Conservation (phyloP, 176 grass and related monocot genomes). For the Aegilops tauschii region DNA sequence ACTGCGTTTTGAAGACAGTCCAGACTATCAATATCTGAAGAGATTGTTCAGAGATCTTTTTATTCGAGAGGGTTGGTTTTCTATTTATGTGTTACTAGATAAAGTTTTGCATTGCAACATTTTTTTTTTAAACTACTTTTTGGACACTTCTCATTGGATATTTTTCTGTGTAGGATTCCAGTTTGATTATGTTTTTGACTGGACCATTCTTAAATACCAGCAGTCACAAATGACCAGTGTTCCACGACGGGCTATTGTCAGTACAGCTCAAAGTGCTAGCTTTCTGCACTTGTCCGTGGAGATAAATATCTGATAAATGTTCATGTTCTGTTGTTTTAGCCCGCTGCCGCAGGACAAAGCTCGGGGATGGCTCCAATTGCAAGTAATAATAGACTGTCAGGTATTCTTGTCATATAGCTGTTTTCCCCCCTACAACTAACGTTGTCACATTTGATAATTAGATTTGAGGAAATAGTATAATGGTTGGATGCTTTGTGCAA, state of each 20-base stretch:
- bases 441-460: background rate
- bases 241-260: slow-evolving; percentile 68
- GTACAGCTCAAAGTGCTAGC: slow-evolving; percentile 22
- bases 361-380: slow-evolving; percentile 61
- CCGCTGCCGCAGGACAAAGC: slow-evolving; percentile 56
- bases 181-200: slow-evolving; percentile 85
- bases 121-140: background rate
- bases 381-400: slow-evolving; percentile 54
- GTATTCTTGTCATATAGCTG: slow-evolving; percentile 25
- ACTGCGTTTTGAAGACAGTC: slow-evolving; percentile 88
- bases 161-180: slow-evolving; percentile 58
- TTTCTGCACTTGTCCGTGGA: background rate
- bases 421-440: background rate
- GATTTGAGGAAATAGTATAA: background rate
- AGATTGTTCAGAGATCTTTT: slow-evolving; percentile 81
- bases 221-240: slow-evolving; percentile 79
- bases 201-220: slow-evolving; percentile 79
- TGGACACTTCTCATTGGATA: slow-evolving; percentile 3
- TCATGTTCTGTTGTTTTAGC: slow-evolving; percentile 25
- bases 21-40: slow-evolving; percentile 83
- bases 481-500: background rate
- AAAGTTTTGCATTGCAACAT: background rate
- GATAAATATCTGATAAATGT: slow-evolving; percentile 12
- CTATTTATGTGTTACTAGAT: background rate
- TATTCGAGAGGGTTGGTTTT: slow-evolving; percentile 59